Evolutionary conservation across 2,329 filamentous ascomycete genomes (phyloP), one percentile per base, ranked within the genome.

Genomic region (Ophiostoma triangulosporum): DNA sequence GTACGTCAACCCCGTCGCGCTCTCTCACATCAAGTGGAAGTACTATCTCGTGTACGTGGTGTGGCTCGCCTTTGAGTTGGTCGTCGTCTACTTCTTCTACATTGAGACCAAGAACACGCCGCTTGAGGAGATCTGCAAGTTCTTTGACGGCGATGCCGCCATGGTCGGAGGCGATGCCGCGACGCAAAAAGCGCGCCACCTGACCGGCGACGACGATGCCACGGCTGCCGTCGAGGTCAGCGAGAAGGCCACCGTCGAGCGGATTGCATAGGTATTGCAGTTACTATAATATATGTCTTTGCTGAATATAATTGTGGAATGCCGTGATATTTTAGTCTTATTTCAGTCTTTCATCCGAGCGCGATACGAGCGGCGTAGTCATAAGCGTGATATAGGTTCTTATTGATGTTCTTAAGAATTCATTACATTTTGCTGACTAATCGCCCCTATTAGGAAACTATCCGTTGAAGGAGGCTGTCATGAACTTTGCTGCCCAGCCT

Each of bases 91-190:
- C 48, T 56, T 59, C 35, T 55, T 56, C 51, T 60, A 56, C 46
- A 58, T 58, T 17, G 59, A 60, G 54, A 55, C 54, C 51, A 55
- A 31, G 46, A 48, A 48, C 43, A 52, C 40, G 22, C 53, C 45
- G 12, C 50, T 58, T 2, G 57, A 58, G 53, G 57, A 58, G 36
- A 50, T 58, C 64, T 83, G 86, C 61, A 72, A 77, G 54, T 80
- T 86, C 56, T 67, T 67, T 45, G 65, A 59, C 40, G 57, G 56
- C 54, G 57, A 58, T 27, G 2, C 43, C 1, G 57, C 57, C 26
- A 33, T 56, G n/a, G 49, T 56, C 33, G 57, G 57, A 45, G 56
- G 56, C 48, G 52, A 53, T 17, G 52, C 40, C 6, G 57, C 57
- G 35, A 50, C 57, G 3, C 40, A 38, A 48, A 58, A 58, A 50